Base-by-base conservation (phyloP, 169 alveolate genomes). In the Plasmodium knowlesi region DNA sequence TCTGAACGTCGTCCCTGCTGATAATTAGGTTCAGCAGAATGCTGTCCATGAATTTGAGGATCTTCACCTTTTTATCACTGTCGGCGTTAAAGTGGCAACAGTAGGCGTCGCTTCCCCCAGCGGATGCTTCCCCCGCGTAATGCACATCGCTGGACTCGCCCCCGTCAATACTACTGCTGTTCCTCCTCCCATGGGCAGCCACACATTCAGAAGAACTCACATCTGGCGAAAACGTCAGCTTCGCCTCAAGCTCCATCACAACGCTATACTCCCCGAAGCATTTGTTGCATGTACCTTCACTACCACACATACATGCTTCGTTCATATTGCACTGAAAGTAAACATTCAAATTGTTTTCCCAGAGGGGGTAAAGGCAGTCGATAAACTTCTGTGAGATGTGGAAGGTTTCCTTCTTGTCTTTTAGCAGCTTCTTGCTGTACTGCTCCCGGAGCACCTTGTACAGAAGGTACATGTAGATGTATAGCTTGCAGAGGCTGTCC, bases 341-440 rank as follows among this genome's bases (percentile, higher is more conserved):
- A 5, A 61, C 10, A 34, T 89, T 89, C 46, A 89, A 5, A 25
- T 16, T 5, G 37, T 89, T 89, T 28, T 89, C 82, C 94, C 94
- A 89, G n/a, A 89, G n/a, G 28, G 89, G 89, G 30, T 61, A 79
- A 9, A 89, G 37, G n/a, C 37, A 16, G 50, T 89, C 46, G n/a
- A 89, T 79, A 79, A 89, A 43, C 50, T 57, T 53, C 28, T 78
- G 53, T 4, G 94, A 89, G 5, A 89, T 79, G 37, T 78, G 83
- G 71, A 54, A 89, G 3, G 94, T 89, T 89, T 89, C 83, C 19
- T 34, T 89, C 53, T 89, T 89, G 70, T 89, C 94, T 61, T 89
- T 89, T n/a, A 89, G 50, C 46, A 89, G 50, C 72, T 89, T 89
- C 82, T 89, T 89, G 37, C 81, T 89, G 70, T 32, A 89, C 82